Base-by-base conservation (phyloP, 192 early-diverging fungal genomes). In the Podila verticillata region DNA sequence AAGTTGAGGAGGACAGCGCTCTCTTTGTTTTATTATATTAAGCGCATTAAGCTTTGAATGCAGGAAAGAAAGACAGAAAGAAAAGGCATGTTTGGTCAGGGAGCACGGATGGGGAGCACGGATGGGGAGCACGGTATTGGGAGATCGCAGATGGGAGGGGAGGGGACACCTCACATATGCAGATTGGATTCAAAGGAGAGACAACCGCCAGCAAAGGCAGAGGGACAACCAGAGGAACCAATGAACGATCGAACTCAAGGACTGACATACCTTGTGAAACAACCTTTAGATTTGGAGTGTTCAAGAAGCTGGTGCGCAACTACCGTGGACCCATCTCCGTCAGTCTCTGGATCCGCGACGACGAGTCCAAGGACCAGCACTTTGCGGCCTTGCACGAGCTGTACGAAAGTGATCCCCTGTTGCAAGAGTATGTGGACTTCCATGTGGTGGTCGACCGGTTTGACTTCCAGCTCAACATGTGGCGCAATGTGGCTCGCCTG, bases 401-500 rank as follows among this genome's bases (percentile, higher is more conserved):
- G 10, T 87, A 88, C 47, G 77, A 85, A 24, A 72, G 68, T 17
- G 85, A 91, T 36, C 84, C 84, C 3, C 61, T 85, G n/a, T 75
- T 91, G 68, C 68, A 74, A 44, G 36, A 84, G 48, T 87, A 82
- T 57, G 86, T 89, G 10, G 89, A 91, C 74, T 59, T 89, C 19
- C 89, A 91, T 72, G 75, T 91, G n/a, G 85, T 91, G 12, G 82
- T 89, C 5, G 89, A 91, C 66, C 77, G 75, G 30, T 91, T 90
- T 57, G 85, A 87, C 59, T 77, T 89, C 59, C 89, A 91, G 68
- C 89, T 91, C 74, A 91, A 91, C 70, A 87, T 88, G 86, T 91
- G 88, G 88, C 81, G 89, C 28, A 91, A 91, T 31, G 83, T 91
- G 19, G 89, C 89, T 54, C 87, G 88, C 36, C 84, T 91, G 47